phyloP scores from a whole-genome alignment of 306 rosid genomes.

The Prunus armeniaca region DNA sequence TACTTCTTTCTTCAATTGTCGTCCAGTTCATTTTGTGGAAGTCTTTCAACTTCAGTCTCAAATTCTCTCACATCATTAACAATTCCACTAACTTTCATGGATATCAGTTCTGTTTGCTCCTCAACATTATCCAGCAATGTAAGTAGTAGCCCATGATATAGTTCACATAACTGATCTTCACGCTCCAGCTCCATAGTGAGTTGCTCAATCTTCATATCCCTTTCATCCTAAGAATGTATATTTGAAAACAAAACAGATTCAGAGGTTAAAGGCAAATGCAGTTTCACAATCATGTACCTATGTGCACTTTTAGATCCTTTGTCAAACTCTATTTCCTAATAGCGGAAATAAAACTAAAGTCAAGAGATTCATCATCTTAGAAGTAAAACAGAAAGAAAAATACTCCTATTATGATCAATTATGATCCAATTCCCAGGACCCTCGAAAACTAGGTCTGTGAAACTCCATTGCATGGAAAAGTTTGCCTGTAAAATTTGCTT shows the following conservation, averaged over 20 bases:
- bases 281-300: background rate
- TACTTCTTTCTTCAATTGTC: background rate
- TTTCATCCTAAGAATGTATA: slow-evolving; percentile 23
- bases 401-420: background rate
- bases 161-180: slow-evolving; percentile 31
- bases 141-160: slow-evolving; percentile 16
- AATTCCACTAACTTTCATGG: slow-evolving; percentile 23
- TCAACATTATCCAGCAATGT: slow-evolving; percentile 32
- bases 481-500: background rate
- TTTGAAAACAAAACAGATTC: background rate
- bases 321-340: background rate
- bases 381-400: background rate
- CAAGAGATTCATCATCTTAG: background rate
- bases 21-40: slow-evolving; percentile 6
- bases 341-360: background rate
- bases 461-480: background rate
- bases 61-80: slow-evolving; percentile 21
- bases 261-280: background rate
- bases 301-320: background rate
- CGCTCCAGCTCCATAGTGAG: slow-evolving; percentile 34
- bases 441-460: background rate
- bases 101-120: slow-evolving; percentile 27
- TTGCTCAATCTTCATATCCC: slow-evolving; percentile 37
- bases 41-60: slow-evolving; percentile 22
- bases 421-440: background rate